Evolutionary conservation across 83 land plant genomes (phyloP), one percentile per base, ranked within the genome.

Genomic region (Picea abies): DNA sequence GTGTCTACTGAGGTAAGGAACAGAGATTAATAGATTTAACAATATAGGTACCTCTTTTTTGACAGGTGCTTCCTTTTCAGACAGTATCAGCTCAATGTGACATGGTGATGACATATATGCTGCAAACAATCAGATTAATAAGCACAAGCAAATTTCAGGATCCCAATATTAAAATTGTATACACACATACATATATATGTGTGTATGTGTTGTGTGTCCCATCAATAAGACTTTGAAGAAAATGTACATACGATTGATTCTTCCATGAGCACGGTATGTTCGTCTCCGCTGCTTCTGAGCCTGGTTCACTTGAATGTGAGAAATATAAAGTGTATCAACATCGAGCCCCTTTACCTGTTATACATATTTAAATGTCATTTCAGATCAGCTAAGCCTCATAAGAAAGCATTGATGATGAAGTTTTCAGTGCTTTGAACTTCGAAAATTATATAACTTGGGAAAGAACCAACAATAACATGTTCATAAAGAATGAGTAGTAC

Each of bases 41-140:
- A 12, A 56, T 56, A 56, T 56, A 2, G 58, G 58, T 89, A 95
- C 99, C 99, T 97, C 99, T 79, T 93, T 95, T 85, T 97, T 95
- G 7, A 97, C 98, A 2, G 96, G 86, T 64, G 92, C 96, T 83
- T 95, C 98, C 79, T 97, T 95, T 85, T 97, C 99, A 20, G 99
- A 92, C 56, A 97, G 80, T 58, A 91, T 90, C 85, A 97, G 79
- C 87, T 97, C 99, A 79, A 97, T 97, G 81, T 97, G 99, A 76
- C 99, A 97, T 3, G 99, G 99, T 49, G 93, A 91, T 10, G 99
- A 97, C 99, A 97, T 97, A 84, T 97, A 97, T 29, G 99, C 99
- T 97, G 91, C 81, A 71, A 10, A 77, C 14, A 52, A 14, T 17
- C 6, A 65, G 58, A 56, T 56, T 12, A 56, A 56, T 56, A 11